Conservation (phyloP, 2,329 filamentous ascomycete species). For the Diaporthe sp. region DNA sequence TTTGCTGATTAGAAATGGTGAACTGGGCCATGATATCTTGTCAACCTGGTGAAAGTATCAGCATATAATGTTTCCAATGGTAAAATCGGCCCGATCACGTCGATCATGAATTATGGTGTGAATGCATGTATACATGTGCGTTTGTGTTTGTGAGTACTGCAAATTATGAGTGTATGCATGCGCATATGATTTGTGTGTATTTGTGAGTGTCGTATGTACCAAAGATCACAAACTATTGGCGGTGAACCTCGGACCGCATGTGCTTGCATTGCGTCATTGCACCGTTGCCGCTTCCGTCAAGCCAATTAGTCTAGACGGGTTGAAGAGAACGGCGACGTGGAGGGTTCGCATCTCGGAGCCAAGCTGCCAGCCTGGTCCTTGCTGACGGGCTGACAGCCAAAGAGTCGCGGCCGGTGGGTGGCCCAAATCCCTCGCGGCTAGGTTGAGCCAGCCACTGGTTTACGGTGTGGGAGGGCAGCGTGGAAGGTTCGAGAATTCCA, state of each 20-base stretch:
- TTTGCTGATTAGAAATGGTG: neutral
- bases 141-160: too few species aligned
- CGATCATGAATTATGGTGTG: too few species aligned
- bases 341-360: neutral
- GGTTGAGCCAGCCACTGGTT: slow-evolving; percentile 39
- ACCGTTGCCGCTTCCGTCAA: neutral
- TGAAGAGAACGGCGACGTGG: neutral
- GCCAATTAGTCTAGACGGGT: neutral
- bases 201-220: neutral
- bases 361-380: neutral
- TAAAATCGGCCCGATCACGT: neutral
- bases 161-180: neutral
- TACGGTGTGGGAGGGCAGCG: slow-evolving; percentile 48
- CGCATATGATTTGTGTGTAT: neutral
- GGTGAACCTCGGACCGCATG: neutral
- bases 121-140: neutral
- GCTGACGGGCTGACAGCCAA: neutral
- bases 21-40: neutral
- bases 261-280: slow-evolving; percentile 13
- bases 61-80: neutral
- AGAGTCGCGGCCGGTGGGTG: neutral
- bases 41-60: neutral
- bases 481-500: slow-evolving; percentile 62
- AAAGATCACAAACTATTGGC: neutral
- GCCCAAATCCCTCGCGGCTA: neutral